These are phyloP conservation scores for Crinitomyces ghanaensis DNA, from an alignment of 805 yeast species.

Conservation along the genomic window DNA sequence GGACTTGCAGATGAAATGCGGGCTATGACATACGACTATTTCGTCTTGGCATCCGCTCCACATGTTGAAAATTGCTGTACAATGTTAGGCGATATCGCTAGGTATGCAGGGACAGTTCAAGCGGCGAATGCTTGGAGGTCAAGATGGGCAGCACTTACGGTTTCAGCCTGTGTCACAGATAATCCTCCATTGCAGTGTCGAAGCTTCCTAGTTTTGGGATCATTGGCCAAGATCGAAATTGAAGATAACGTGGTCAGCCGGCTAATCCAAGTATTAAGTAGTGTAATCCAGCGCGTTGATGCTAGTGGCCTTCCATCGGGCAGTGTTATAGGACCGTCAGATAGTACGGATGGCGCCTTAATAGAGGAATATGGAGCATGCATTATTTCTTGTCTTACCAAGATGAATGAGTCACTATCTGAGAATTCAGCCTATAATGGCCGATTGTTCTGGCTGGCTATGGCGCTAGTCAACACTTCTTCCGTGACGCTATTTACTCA, in stretches of 20 bases:
- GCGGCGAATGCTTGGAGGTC: constrained; percentile 19
- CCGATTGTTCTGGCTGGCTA: constrained; percentile 37
- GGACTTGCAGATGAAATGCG: constrained; percentile 17
- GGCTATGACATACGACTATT: constrained; percentile 12
- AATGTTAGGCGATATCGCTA: constrained; percentile 15
- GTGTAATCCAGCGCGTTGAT: constrained; percentile 7
- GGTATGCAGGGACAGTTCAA: constrained; percentile 14
- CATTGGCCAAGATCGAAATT: constrained; percentile 51
- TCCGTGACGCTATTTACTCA: constrained; percentile 13
- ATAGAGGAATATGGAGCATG: constrained; percentile 29
- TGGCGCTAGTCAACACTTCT: constrained; percentile 11
- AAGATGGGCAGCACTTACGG: constrained; percentile 16
- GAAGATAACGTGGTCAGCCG: constrained; percentile 41
- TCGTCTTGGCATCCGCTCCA: constrained; percentile 12
- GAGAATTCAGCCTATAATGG: constrained; percentile 35
- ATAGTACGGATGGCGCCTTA: constrained; percentile 21
- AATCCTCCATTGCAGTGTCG: constrained; percentile 32
- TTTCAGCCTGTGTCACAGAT: constrained; percentile 29
- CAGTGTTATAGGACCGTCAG: background rate
- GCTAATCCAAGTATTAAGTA: constrained; percentile 20
- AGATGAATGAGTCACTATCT: constrained; percentile 39
- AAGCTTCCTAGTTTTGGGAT: constrained; percentile 54
- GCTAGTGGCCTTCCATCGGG: background rate
- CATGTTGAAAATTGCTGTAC: constrained; percentile 16
- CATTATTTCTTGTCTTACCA: constrained; percentile 34